These are phyloP conservation scores for Blastosporella zonata DNA, from an alignment of 1,284 basidiomycete genomes.

Conservation along the genomic window DNA sequence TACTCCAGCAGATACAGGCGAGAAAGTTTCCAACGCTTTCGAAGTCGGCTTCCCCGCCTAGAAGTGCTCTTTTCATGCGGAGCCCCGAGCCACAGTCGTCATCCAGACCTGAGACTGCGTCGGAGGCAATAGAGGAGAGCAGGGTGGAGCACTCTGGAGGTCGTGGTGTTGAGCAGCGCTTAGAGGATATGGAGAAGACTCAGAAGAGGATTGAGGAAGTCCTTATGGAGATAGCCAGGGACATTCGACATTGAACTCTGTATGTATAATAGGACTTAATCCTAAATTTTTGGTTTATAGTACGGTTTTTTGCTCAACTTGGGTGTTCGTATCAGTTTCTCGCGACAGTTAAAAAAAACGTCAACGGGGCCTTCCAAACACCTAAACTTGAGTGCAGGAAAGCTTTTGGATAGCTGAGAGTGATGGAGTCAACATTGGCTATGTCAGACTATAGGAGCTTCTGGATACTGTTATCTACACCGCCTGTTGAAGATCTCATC, in stretches of 20 bases:
- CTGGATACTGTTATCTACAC: too few species aligned
- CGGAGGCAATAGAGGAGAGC: constrained; percentile 35
- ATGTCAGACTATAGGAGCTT: too few species aligned
- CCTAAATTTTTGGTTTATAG: too few species aligned
- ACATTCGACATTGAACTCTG: constrained; percentile 15
- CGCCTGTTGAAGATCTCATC: too few species aligned
- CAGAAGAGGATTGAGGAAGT: constrained; percentile 66
- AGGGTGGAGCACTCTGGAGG: constrained; percentile 31
- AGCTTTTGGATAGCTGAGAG: too few species aligned
- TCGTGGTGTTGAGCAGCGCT: constrained; percentile 36
- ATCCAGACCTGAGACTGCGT: constrained; percentile 15
- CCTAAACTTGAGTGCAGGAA: too few species aligned
- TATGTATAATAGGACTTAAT: too few species aligned
- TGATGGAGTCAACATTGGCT: too few species aligned
- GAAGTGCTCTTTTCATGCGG: constrained; percentile 1
- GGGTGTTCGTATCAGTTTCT: too few species aligned
- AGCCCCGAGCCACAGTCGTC: constrained; percentile 14
- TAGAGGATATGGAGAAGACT: constrained; percentile 58
- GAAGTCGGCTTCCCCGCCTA: constrained; percentile 12
- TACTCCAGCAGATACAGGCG: constrained; percentile 12
- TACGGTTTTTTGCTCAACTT: too few species aligned
- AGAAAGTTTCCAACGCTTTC: constrained; percentile 23
- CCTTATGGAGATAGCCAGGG: constrained; percentile 37
- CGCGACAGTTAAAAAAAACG: too few species aligned
- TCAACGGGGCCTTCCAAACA: too few species aligned